Conservation (phyloP, 1,284 basidiomycete genomes). For the Paramarasmius palmivorus region DNA sequence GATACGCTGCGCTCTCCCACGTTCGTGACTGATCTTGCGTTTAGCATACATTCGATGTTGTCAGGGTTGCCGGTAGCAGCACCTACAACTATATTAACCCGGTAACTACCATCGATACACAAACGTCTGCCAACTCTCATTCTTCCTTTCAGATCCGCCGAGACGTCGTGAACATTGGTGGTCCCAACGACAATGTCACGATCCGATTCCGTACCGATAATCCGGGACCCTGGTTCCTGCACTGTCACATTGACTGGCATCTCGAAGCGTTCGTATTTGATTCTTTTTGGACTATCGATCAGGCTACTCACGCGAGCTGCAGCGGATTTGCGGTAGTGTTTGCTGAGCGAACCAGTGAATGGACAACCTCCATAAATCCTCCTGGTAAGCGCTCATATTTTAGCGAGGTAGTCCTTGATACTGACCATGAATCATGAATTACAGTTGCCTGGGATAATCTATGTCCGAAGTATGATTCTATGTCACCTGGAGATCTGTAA, state of each 20-base stretch:
- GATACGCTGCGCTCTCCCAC: not conserved
- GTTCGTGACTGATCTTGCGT: not conserved
- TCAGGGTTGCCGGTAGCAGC: slow-evolving; percentile 25
- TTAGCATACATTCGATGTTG: slow-evolving; percentile 30
- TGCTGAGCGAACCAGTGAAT: too few species aligned
- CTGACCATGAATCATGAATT: too few species aligned
- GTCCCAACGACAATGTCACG: slow-evolving; percentile 22
- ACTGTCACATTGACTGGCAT: slow-evolving; percentile 28
- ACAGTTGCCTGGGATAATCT: too few species aligned
- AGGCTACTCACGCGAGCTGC: too few species aligned
- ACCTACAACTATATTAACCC: slow-evolving; percentile 29
- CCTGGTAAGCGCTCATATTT: too few species aligned
- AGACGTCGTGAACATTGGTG: slow-evolving; percentile 28
- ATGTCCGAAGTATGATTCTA: too few species aligned
- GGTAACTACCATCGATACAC: not conserved
- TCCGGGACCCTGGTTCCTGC: slow-evolving; percentile 27
- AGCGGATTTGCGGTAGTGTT: too few species aligned
- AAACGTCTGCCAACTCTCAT: not conserved
- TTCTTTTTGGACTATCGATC: too few species aligned
- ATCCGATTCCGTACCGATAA: slow-evolving; percentile 28
- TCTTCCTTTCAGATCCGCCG: slow-evolving; percentile 12
- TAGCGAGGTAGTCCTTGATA: too few species aligned
- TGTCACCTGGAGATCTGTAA: too few species aligned
- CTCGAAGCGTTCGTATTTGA: slow-evolving; percentile 17
- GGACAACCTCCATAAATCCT: too few species aligned